Evolutionary conservation across 2,329 filamentous ascomycete species (phyloP).

Genomic region (Pseudomassariella vexata): DNA sequence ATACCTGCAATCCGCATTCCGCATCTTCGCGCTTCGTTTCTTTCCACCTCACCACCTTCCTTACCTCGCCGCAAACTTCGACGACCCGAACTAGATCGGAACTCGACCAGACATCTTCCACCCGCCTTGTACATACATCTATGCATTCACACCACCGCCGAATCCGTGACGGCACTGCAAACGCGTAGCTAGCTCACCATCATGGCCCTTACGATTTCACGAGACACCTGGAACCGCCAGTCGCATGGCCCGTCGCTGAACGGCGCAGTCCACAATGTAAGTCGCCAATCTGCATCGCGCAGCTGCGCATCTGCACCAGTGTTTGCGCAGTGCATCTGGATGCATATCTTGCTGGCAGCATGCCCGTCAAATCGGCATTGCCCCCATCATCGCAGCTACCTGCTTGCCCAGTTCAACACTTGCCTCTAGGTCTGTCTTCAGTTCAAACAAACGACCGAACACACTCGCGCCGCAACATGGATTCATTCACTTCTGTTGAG

Average conservation of each 20-base stretch:
- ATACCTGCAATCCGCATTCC: no score
- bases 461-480: constrained; percentile 16
- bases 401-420: neutral
- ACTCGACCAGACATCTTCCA: no score
- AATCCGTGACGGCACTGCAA: constrained; percentile 3
- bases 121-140: constrained; percentile 5
- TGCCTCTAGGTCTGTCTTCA: no score
- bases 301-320: constrained; percentile 1
- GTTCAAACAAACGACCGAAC: no score
- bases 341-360: neutral
- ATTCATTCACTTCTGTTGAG: constrained; percentile 2
- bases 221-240: constrained; percentile 55
- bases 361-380: no score
- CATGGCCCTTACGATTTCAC: constrained; percentile 15
- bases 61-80: no score
- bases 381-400: constrained; percentile 1
- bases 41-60: no score
- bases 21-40: no score
- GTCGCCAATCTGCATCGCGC: constrained; percentile 6
- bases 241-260: constrained; percentile 63
- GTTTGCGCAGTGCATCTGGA: constrained; percentile 5
- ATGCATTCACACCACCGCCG: neutral
- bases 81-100: no score
- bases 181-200: constrained; percentile 3
- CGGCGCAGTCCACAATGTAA: constrained; percentile 62